Base-by-base conservation (phyloP, 352 stramenopile genomes). In the Thalassiosira exigua region DNA sequence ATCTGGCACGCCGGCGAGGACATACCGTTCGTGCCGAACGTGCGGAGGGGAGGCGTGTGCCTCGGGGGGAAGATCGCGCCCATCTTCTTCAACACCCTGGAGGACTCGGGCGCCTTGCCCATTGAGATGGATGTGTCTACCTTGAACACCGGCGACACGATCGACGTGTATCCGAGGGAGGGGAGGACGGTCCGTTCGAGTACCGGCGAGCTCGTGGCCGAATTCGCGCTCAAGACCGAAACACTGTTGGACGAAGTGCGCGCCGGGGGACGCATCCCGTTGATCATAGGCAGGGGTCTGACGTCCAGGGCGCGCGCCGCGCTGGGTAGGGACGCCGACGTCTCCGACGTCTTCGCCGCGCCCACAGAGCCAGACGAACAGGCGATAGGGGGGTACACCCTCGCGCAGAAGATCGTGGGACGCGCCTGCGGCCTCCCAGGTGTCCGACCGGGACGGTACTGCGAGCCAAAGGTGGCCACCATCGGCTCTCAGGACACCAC, bases 51-150 rank as follows among this genome's bases (percentile, higher is more conserved):
- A 24, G 89, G 90, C 39, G 81, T 96, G 21, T 95, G 91, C 56
- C 88, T 96, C 67, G 92, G 91, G 22, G 78, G 76, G 41, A 96
- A 96, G 81, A 96, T 95, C 81, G 92, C 92, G 24, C 92, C 92
- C 27, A 96, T 96, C 57, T 96, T 96, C 69, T 96, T 93, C 77
- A 96, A 96, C 68, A 96, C 92, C 67, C 95, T 95, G 90, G 90
- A 96, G 82, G 92, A 96, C 83, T 94, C 89, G 21, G 91, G 92
- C 56, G 87, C 92, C 14, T 74, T 96, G 0, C 92, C 92, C 26
- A 93, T 96, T 69, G 91, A 96, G 69, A 87, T 96, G 69, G 82
- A 94, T 76, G 92, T 96, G 2, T 72, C 30, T 14, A 68, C 90
- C 29, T 76, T 96, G 52, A 88, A 94, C 69, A 96, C 88, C 76